A percentile compares a stretch with the other conserved stretches of the same genome.
Evolutionary conservation across 2,329 filamentous ascomycete species (phyloP).

Genomic region (Aspergillus jensenii): DNA sequence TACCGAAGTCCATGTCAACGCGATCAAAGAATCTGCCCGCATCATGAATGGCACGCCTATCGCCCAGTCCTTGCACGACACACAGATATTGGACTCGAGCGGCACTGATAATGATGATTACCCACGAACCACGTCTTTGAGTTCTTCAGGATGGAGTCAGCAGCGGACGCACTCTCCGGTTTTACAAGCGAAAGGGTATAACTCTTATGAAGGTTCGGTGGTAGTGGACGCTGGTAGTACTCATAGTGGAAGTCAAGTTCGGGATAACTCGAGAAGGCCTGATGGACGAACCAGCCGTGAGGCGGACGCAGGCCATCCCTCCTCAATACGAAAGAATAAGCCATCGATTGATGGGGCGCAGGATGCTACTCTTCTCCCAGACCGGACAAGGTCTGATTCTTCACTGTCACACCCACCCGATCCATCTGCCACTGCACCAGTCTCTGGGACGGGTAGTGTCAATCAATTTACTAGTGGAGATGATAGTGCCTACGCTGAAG

Average conservation of each 20-base stretch:
- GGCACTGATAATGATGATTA: constrained; percentile 32
- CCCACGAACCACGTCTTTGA: constrained; percentile 27
- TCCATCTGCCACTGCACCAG: constrained; percentile 23
- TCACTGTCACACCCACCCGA: constrained; percentile 30
- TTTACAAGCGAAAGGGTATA: constrained; percentile 30
- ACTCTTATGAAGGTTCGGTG: constrained; percentile 26
- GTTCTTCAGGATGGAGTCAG: constrained; percentile 31
- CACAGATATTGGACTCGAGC: constrained; percentile 30
- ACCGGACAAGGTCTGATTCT: constrained; percentile 30
- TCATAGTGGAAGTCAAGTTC: constrained; percentile 17
- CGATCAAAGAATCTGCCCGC: constrained; percentile 28
- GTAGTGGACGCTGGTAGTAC: constrained; percentile 22
- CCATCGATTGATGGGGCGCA: constrained; percentile 25
- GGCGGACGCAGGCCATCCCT: constrained; percentile 25
- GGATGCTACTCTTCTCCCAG: constrained; percentile 33
- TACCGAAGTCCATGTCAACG: constrained; percentile 47
- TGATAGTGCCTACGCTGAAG: constrained; percentile 26
- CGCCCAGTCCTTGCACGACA: constrained; percentile 29
- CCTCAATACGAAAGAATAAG: constrained; percentile 23
- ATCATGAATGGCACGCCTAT: constrained; percentile 33
- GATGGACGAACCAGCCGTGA: constrained; percentile 32
- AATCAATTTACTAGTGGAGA: constrained; percentile 29
- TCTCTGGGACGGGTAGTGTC: constrained; percentile 30
- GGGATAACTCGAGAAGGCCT: constrained; percentile 26
- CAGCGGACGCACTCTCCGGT: constrained; percentile 35